Percentiles rank a stretch among this genome's conserved stretches.
These are phyloP conservation scores for Ceratobasidium sp. DNA, from an alignment of 1,284 basidiomycete genomes.

Conservation along the genomic window DNA sequence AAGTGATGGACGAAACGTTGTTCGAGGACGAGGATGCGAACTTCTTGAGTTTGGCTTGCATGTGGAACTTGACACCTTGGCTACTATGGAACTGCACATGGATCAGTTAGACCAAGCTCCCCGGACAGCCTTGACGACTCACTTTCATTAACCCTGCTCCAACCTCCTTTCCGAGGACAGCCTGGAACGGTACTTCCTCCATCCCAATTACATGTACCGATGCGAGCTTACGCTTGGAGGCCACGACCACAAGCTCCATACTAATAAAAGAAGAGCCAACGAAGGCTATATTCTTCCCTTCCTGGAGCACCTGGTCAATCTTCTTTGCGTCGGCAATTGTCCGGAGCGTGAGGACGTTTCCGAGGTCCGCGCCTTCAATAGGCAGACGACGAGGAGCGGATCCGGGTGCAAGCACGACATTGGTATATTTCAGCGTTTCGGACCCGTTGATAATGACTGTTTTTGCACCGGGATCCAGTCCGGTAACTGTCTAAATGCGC, in stretches of 20 bases:
- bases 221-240: slow-evolving; percentile 75
- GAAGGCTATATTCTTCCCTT: slow-evolving; percentile 80
- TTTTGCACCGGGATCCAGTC: slow-evolving; percentile 67
- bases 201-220: slow-evolving; percentile 85
- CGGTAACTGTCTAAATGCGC: slow-evolving; percentile 62
- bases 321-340: slow-evolving; percentile 72
- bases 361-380: slow-evolving; percentile 75
- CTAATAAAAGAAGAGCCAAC: slow-evolving; percentile 94
- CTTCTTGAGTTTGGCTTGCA: slow-evolving; percentile 73
- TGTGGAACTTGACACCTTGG: slow-evolving; percentile 85
- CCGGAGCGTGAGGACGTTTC: slow-evolving; percentile 77
- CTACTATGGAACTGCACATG: slow-evolving; percentile 69
- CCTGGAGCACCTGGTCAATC: slow-evolving; percentile 65
- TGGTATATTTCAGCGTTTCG: slow-evolving; percentile 70
- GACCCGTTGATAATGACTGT: slow-evolving; percentile 66
- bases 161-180: slow-evolving; percentile 80
- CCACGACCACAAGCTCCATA: slow-evolving; percentile 86
- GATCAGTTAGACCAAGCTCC: background rate
- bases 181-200: slow-evolving; percentile 84
- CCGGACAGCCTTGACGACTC: slow-evolving; percentile 35
- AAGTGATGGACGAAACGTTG: slow-evolving; percentile 36
- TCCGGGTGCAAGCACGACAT: slow-evolving; percentile 76
- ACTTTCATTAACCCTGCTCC: slow-evolving; percentile 83
- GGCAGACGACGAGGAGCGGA: slow-evolving; percentile 74
- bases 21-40: slow-evolving; percentile 51